Conservation (phyloP, 2,329 filamentous ascomycete species). For the Pseudogymnoascus sp. region DNA sequence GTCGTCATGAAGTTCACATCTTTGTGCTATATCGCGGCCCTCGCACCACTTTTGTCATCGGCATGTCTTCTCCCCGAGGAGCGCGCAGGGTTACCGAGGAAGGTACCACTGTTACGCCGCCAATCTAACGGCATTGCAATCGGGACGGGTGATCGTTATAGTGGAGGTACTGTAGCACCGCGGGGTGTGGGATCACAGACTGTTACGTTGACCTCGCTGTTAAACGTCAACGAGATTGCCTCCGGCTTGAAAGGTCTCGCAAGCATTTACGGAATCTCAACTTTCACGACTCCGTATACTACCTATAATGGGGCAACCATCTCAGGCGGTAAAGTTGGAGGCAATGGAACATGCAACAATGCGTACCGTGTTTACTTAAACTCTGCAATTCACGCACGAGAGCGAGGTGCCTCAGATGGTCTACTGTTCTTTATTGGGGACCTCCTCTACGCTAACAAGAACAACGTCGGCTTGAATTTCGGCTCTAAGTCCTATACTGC, state of each 20-base stretch:
- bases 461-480: conserved; percentile 43
- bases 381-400: conserved; percentile 49
- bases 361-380: conserved; percentile 45
- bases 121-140: conserved; percentile 28
- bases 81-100: conserved; percentile 18
- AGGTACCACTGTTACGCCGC: conserved; percentile 13
- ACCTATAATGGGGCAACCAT: conserved; percentile 36
- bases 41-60: conserved; percentile 16
- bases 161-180: conserved; percentile 33
- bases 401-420: conserved; percentile 49
- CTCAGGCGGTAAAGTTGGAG: conserved; percentile 37
- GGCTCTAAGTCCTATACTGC: conserved; percentile 45
- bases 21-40: conserved; percentile 13
- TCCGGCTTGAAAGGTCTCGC: conserved; percentile 36
- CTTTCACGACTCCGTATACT: conserved; percentile 35
- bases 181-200: conserved; percentile 35
- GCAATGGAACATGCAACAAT: conserved; percentile 33
- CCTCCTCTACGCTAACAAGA: conserved; percentile 45
- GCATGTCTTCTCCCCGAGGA: conserved; percentile 36
- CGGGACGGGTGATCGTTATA: conserved; percentile 38
- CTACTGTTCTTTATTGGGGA: conserved; percentile 52
- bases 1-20: conserved; percentile 19
- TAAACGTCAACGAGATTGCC: conserved; percentile 36
- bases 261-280: conserved; percentile 33
- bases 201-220: conserved; percentile 32